Conservation (phyloP, 495 filamentous ascomycete genomes). For the Xylaria bambusicola region DNA sequence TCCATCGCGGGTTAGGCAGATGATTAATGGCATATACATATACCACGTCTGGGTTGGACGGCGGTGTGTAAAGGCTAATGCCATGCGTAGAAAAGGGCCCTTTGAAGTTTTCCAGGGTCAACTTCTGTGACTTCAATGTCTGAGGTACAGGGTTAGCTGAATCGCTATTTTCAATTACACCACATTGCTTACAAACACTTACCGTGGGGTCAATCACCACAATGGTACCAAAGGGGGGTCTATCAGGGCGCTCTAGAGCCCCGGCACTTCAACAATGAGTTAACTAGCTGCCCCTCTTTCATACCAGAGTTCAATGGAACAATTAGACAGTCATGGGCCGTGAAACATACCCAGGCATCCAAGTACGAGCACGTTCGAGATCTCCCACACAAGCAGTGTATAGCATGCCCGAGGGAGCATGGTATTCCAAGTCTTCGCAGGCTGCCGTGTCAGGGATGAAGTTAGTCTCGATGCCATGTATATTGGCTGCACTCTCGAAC, state of each 20-base stretch:
- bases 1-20: conserved; percentile 46
- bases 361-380: conserved; percentile 46
- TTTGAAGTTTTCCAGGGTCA: conserved; percentile 54
- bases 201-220: conserved; percentile 56
- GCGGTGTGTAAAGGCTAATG: conserved; percentile 57
- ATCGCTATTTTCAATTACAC: background rate
- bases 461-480: conserved; percentile 36
- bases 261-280: conserved; percentile 1
- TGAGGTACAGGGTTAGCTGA: conserved; percentile 26
- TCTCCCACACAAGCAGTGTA: conserved; percentile 61
- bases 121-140: conserved; percentile 52
- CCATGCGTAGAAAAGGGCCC: conserved; percentile 62
- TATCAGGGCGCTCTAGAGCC: conserved; percentile 21
- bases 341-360: conserved; percentile 53
- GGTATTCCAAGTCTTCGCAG: conserved; percentile 64
- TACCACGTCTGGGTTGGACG: conserved; percentile 45
- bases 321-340: background rate
- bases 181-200: background rate
- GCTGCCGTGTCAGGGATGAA: conserved; percentile 55
- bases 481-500: conserved; percentile 26
- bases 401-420: conserved; percentile 48
- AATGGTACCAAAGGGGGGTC: conserved; percentile 16
- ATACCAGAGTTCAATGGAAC: background rate
- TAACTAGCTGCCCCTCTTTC: background rate
- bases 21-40: conserved; percentile 67